Percentiles rank a stretch among this genome's conserved stretches.
phyloP scores from a whole-genome alignment of 257 asterid species.

The Paraleonurus japonicus region DNA sequence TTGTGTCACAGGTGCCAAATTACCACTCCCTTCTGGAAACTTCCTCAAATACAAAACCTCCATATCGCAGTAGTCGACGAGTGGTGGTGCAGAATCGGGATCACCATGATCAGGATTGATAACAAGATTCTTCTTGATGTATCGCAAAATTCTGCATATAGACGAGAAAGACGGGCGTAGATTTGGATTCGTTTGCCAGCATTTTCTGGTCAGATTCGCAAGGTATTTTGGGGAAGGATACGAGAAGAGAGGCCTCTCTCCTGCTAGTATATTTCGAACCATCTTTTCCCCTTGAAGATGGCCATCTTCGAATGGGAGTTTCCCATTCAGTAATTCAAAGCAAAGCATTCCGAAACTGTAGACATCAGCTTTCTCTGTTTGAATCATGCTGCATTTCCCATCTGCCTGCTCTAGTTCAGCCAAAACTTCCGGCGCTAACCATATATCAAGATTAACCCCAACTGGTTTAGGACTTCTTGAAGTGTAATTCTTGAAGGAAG shows the following conservation, averaged over 20 bases:
- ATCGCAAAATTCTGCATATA: slow-evolving; percentile 65
- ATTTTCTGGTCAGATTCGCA: slow-evolving; percentile 61
- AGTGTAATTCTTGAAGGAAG: slow-evolving; percentile 37
- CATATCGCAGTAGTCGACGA: slow-evolving; percentile 75
- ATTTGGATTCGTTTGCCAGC: slow-evolving; percentile 75
- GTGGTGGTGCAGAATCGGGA: slow-evolving; percentile 79
- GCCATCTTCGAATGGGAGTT: slow-evolving; percentile 72
- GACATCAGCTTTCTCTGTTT: slow-evolving; percentile 76
- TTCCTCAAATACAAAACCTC: slow-evolving; percentile 59
- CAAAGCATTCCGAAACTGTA: slow-evolving; percentile 90
- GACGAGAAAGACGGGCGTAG: slow-evolving; percentile 76
- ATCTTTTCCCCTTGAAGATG: slow-evolving; percentile 78
- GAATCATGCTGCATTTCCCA: slow-evolving; percentile 30
- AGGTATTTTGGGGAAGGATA: slow-evolving; percentile 74
- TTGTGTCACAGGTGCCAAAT: slow-evolving; percentile 45
- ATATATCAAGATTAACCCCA: slow-evolving; percentile 49
- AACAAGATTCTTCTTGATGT: slow-evolving; percentile 63
- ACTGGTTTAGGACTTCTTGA: slow-evolving; percentile 31
- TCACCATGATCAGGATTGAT: slow-evolving; percentile 83
- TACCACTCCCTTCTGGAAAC: slow-evolving; percentile 34
- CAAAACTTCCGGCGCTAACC: slow-evolving; percentile 84
- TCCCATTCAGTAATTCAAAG: slow-evolving; percentile 74
- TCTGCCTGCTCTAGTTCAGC: slow-evolving; percentile 53
- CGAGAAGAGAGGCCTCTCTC: slow-evolving; percentile 88
- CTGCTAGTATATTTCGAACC: slow-evolving; percentile 68